A percentile compares a stretch with the other conserved stretches of the same genome.
Conservation (phyloP, 495 filamentous ascomycete genomes). For the Neurospora sp. region DNA sequence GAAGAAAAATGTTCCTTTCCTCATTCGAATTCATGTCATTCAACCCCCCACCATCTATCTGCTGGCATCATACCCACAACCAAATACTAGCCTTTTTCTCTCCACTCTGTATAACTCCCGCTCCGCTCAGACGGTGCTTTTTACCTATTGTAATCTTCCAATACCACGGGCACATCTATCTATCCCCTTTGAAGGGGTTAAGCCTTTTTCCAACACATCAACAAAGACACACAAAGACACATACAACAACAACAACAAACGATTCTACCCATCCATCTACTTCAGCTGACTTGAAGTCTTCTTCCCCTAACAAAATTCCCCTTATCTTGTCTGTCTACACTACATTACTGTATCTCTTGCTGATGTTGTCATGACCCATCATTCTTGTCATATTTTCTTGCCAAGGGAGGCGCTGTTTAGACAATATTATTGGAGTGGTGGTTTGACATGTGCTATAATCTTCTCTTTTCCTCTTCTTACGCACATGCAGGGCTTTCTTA, state of each 20-base stretch:
- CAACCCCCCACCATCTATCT: not conserved
- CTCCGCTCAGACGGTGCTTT: not conserved
- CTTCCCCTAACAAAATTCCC: not conserved
- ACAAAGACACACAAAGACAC: not conserved
- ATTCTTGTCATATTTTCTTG: not conserved
- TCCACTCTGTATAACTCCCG: not conserved
- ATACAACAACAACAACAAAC: not conserved
- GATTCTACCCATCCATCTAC: not conserved
- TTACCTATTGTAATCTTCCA: not conserved
- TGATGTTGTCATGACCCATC: constrained; percentile 2
- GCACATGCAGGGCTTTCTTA: not conserved
- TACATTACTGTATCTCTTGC: not conserved
- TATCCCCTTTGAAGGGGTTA: not conserved
- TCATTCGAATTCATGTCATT: not conserved
- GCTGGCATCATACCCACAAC: not conserved
- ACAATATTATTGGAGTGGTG: not conserved
- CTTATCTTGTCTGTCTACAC: not conserved
- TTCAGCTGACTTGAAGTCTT: not conserved
- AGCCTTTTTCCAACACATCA: not conserved
- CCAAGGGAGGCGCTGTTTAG: not conserved
- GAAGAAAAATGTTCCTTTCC: not conserved
- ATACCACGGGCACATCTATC: not conserved
- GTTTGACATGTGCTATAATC: not conserved
- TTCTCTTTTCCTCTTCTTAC: not conserved
- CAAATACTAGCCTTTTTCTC: not conserved